Base-by-base conservation (phyloP, 164 flowering plant species). In the Echeveria elegans region DNA sequence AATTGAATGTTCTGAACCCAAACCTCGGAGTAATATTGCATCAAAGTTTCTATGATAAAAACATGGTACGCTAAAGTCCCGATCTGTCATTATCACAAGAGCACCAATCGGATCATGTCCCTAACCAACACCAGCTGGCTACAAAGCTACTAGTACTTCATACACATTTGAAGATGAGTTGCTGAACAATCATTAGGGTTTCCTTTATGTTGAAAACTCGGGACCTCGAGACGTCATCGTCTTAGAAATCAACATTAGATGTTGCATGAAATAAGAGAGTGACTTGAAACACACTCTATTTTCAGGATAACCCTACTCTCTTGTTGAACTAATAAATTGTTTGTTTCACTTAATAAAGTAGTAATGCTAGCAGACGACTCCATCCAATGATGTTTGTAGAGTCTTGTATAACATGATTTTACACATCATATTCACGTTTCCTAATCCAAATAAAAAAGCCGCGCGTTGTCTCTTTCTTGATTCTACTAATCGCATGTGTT, bases 41-140 rank as follows among this genome's bases (percentile, higher is more conserved):
- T 5, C 48, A 43, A 43, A 52, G 23, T 52, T 45, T 52, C 26
- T 21, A 21, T 6, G 58, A 52, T 21, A 52, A 52, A 23, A 7
- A n/a, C 23, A 29, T 52, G 28, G 58, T 52, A 52, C 58, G 58
- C 28, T 52, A 52, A 21, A 21, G 61, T 56, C 61, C 6, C 31
- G 12, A 10, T 56, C 61, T 32, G 32, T 28, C 61, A 56, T 14
- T 56, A 15, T 28, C 61, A 19, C 32, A 56, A 56, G 19, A 56
- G 6, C 61, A 56, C 28, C 61, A 28, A 56, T 56, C 61, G 19
- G 61, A 56, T 56, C 61, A 28, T 56, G 61, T 56, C 61, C 61
- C 61, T 56, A 56, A 56, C 61, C 61, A 28, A 56, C 15, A 56
- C 61, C 61, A 56, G 61, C 61, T 56, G 61, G 32, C 61, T 28